Percentiles rank a stretch among this genome's conserved stretches.
These are phyloP conservation scores for Diaporthe australafricana DNA, from an alignment of 2,329 filamentous ascomycete species.

Conservation along the genomic window DNA sequence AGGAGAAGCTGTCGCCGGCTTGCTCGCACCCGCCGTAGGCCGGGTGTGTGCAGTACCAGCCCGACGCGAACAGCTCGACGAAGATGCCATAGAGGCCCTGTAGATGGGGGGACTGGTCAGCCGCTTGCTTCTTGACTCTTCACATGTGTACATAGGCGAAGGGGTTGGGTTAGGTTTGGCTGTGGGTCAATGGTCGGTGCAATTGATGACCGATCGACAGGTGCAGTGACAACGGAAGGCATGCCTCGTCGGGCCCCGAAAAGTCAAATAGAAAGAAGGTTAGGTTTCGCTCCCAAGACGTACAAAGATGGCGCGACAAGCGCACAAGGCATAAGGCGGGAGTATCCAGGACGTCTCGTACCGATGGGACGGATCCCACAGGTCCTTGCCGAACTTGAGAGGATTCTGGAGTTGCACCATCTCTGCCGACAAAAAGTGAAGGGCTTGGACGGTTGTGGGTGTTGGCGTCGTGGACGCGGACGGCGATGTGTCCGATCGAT, in stretches of 20 bases:
- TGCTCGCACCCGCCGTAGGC: slow-evolving; percentile 55
- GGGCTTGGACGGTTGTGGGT: background rate
- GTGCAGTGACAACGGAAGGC: background rate
- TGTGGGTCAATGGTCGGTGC: background rate
- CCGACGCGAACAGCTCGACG: slow-evolving; percentile 76
- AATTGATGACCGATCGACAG: slow-evolving; percentile 3
- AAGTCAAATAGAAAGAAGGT: slow-evolving; percentile 32
- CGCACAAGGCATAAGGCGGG: slow-evolving; percentile 71
- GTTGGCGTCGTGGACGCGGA: background rate
- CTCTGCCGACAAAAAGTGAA: background rate
- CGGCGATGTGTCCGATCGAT: background rate
- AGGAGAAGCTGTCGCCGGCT: slow-evolving; percentile 75
- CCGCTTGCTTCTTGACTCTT: background rate
- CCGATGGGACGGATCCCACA: slow-evolving; percentile 69
- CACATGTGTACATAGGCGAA: background rate
- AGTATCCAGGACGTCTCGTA: slow-evolving; percentile 87
- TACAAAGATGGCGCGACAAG: slow-evolving; percentile 66
- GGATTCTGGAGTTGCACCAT: slow-evolving; percentile 35
- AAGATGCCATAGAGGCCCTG: slow-evolving; percentile 76
- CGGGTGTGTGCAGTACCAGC: slow-evolving; percentile 68
- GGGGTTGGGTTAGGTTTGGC: no score
- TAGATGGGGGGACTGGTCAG: background rate
- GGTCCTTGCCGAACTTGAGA: slow-evolving; percentile 53
- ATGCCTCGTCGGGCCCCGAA: background rate
- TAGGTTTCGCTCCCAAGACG: slow-evolving; percentile 43